phyloP scores from a whole-genome alignment of 202 grass and related monocot genomes.

The Cymbopogon flexuosus region DNA sequence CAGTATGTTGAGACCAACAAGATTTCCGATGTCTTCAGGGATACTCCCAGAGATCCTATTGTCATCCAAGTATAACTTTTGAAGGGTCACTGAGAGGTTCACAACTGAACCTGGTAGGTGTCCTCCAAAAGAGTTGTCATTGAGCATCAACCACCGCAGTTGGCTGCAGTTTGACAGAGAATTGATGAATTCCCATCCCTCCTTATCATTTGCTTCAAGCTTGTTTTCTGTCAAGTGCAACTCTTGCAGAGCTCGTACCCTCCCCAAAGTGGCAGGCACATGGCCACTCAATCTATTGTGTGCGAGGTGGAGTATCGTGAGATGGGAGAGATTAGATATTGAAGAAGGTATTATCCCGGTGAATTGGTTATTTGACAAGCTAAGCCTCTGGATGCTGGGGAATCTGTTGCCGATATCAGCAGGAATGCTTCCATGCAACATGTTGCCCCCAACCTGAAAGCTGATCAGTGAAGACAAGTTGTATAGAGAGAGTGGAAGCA shows the following conservation, averaged over 20 bases:
- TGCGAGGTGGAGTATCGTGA: not conserved
- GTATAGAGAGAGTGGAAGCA: slow-evolving; percentile 30
- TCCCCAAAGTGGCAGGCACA: slow-evolving; percentile 28
- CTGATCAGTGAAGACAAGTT: slow-evolving; percentile 1
- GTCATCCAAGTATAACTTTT: slow-evolving; percentile 13
- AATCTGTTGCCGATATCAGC: not conserved
- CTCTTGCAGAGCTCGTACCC: not conserved
- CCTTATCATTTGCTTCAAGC: slow-evolving; percentile 2
- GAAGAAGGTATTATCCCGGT: slow-evolving; percentile 20
- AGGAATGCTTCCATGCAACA: too few species aligned
- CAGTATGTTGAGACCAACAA: slow-evolving; percentile 2
- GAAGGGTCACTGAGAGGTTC: slow-evolving; percentile 7
- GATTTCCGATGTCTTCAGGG: not conserved
- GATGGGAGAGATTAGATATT: slow-evolving; percentile 29
- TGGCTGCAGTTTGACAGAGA: slow-evolving; percentile 12
- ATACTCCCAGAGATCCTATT: slow-evolving; percentile 31
- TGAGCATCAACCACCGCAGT: not conserved
- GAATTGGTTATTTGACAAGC: not conserved
- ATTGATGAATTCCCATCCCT: slow-evolving; percentile 14
- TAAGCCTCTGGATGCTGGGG: not conserved
- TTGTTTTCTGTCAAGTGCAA: not conserved
- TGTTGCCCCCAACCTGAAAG: too few species aligned
- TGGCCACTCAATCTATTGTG: slow-evolving; percentile 29
- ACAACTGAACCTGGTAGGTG: not conserved
- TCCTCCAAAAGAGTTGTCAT: slow-evolving; percentile 8